These are phyloP conservation scores for Fusarium siculi DNA, from an alignment of 2,329 filamentous ascomycete genomes.

Conservation along the genomic window DNA sequence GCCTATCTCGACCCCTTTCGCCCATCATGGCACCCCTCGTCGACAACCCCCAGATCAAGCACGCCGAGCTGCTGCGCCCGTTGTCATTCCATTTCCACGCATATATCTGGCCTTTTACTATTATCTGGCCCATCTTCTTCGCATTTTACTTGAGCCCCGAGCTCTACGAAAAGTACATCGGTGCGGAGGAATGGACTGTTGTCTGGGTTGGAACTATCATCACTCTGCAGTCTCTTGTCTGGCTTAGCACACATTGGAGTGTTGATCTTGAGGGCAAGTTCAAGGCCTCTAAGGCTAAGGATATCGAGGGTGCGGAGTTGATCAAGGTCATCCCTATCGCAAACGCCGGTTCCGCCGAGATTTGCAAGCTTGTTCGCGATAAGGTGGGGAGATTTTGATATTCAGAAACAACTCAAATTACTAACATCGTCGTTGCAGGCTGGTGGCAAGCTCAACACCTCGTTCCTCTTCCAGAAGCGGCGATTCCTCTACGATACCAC, in stretches of 20 bases:
- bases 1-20: constrained; percentile 22
- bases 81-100: constrained; percentile 82
- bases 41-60: constrained; percentile 89
- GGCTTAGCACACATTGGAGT: constrained; percentile 98
- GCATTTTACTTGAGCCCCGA: constrained; percentile 85
- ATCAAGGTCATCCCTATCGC: constrained; percentile 93
- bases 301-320: constrained; percentile 78
- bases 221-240: constrained; percentile 86
- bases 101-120: constrained; percentile 92
- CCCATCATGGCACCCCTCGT: constrained; percentile 80
- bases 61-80: constrained; percentile 88
- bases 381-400: constrained; percentile 57
- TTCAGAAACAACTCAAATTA: constrained; percentile 7
- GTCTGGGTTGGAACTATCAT: constrained; percentile 91
- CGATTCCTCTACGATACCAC: constrained; percentile 86
- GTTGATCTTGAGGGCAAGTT: constrained; percentile 86
- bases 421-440: constrained; percentile 55
- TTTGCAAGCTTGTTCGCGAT: constrained; percentile 83
- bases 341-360: constrained; percentile 90
- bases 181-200: constrained; percentile 97
- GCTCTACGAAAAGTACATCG: constrained; percentile 90
- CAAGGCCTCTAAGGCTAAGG: constrained; percentile 77
- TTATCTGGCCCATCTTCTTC: constrained; percentile 93
- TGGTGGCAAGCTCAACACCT: constrained; percentile 79
- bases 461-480: constrained; percentile 98